A percentile compares a stretch with the other conserved stretches of the same genome.
Evolutionary conservation across 805 yeast species (phyloP).

Genomic region (Saturnispora mendoncae): DNA sequence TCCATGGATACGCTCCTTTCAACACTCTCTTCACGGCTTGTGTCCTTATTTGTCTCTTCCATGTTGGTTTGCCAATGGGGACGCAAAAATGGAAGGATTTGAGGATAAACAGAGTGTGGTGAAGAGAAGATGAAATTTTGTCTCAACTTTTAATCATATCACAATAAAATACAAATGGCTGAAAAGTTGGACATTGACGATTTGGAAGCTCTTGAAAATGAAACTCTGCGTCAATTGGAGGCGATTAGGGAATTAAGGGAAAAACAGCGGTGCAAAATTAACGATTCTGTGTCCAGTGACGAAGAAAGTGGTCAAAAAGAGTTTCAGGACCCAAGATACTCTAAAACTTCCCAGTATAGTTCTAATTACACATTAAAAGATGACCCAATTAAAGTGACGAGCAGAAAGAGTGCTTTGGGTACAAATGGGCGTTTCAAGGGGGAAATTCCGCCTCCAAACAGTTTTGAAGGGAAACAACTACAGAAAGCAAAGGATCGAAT

Average conservation of each 20-base stretch:
- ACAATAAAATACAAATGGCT: neutral
- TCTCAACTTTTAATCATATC: neutral
- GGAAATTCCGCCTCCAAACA: neutral
- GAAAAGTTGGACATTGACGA: neutral
- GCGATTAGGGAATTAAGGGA: slow-evolving; percentile 17
- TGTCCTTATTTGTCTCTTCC: too few species aligned
- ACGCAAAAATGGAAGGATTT: neutral
- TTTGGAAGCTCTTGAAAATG: slow-evolving; percentile 22
- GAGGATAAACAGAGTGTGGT: neutral
- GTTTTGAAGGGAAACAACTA: neutral
- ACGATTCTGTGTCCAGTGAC: slow-evolving; percentile 20
- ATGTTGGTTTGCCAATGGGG: too few species aligned
- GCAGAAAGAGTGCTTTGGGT: neutral
- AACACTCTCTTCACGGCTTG: too few species aligned
- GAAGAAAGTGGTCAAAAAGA: slow-evolving; percentile 15
- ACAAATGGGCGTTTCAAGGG: slow-evolving; percentile 6
- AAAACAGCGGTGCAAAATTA: slow-evolving; percentile 13
- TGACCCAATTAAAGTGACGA: too few species aligned
- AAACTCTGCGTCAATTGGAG: slow-evolving; percentile 18
- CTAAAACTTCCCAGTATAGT: neutral
- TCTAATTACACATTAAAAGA: neutral
- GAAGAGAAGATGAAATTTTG: slow-evolving; percentile 1
- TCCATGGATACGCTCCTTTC: too few species aligned
- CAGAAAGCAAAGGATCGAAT: neutral
- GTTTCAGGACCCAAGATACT: slow-evolving; percentile 21